Conservation (phyloP, 2,329 filamentous ascomycete genomes). For the Berkeleyomyces rouxiae region DNA sequence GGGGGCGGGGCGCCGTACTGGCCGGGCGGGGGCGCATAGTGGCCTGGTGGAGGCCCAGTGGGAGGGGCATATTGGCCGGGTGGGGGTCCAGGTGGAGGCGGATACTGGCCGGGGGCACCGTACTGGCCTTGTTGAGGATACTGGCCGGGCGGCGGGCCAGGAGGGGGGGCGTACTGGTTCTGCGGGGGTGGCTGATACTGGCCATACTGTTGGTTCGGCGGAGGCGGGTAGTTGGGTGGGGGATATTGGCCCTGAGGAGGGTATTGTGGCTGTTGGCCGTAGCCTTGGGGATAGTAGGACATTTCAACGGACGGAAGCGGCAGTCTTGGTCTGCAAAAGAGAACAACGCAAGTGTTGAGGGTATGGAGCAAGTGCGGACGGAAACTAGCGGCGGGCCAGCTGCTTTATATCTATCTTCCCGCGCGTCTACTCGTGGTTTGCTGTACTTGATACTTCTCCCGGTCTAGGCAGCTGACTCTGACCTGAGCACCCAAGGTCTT, state of each 20-base stretch:
- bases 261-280: conserved; percentile 20
- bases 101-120: conserved; percentile 1
- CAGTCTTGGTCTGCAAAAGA: too few relatives aligned
- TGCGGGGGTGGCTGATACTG: conserved; percentile 19
- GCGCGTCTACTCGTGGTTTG: neutral
- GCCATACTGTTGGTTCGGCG: conserved; percentile 22
- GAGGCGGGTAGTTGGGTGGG: conserved; percentile 20
- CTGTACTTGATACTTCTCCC: neutral
- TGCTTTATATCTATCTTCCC: neutral
- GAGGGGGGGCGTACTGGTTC: conserved; percentile 13
- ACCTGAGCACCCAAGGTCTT: neutral
- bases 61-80: conserved; percentile 4
- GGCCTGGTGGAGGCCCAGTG: conserved; percentile 13
- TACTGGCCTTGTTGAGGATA: neutral
- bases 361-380: neutral
- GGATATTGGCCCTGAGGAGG: conserved; percentile 21
- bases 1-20: conserved; percentile 17
- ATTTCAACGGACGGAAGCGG: neutral
- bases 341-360: too few relatives aligned
- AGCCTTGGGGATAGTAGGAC: conserved; percentile 15
- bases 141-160: conserved; percentile 12
- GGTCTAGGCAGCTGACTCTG: neutral
- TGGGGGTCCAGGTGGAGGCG: neutral
- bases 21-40: conserved; percentile 14
- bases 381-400: neutral